Base-by-base conservation (phyloP, 2,329 filamentous ascomycete species). In the Fusarium sororula region DNA sequence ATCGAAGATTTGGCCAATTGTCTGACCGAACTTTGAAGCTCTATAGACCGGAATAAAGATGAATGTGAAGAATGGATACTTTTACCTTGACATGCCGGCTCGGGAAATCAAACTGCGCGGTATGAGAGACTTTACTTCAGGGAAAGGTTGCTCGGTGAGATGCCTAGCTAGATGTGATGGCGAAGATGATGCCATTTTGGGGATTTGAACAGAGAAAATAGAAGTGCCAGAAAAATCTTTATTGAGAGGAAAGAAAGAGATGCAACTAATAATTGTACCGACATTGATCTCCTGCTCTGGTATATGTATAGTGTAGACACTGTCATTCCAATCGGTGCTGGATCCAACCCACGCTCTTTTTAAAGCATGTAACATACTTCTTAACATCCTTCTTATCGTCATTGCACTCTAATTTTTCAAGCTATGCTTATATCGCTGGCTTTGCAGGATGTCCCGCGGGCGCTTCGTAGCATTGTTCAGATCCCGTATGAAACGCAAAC, bases 331-430 rank as follows among this genome's bases (percentile, higher is more conserved):
- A 12, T 48, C 4, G 1, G 28, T 22, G 5, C 3, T 48, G 5
- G 45, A 17, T 7, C 10, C 1, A 17, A 12, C 26, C 7, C 5
- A 3, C 7, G 20, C 2, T 3, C 22, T 15, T n/a, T 8, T 17
- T 3, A 6, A 50, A 50, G 10, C 10, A 9, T 9, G 11, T 12
- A 17, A 10, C 28, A 30, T 30, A 10, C 20, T 50, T n/a, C 20
- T 35, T 12, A 17, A 10, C 28, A 30, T 30, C 14, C 20, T 50
- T n/a, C 20, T 35, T 35, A 1, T 35, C 14, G 14, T 17, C 32
- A 1, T 35, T 15, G 1, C 14, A 35, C 32, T 9, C 32, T 8
- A 35, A 17, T 4, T 0, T 35, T 9, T 4, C 14, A 35, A 15
- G 7, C 32, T 35, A 35, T 35, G 0, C 7, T 20, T 32, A 3